These are phyloP conservation scores for Globisporangium orthogonon DNA, from an alignment of 352 stramenopile species.

Conservation along the genomic window DNA sequence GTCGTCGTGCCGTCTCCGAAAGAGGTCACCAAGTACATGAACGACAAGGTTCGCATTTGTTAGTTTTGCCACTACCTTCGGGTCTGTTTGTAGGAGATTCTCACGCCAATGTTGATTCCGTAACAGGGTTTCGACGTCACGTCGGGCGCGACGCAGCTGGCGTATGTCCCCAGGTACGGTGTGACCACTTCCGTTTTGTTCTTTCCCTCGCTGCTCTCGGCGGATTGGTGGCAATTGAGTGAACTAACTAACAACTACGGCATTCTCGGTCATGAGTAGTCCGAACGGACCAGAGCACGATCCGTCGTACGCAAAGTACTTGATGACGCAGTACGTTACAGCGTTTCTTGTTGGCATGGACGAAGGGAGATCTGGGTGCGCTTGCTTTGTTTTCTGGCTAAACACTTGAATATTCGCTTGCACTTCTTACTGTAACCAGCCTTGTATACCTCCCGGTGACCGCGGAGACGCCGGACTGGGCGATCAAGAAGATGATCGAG, in stretches of 20 bases:
- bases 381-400: neutral
- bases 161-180: conserved; percentile 56
- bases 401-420: neutral
- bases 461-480: conserved; percentile 69
- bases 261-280: conserved; percentile 12
- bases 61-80: neutral
- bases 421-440: conserved; percentile 13
- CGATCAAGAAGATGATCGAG: conserved; percentile 69
- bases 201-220: neutral
- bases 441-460: conserved; percentile 78
- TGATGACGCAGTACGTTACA: conserved; percentile 60
- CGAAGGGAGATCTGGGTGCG: neutral
- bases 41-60: conserved; percentile 35
- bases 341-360: neutral
- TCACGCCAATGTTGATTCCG: neutral
- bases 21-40: conserved; percentile 61
- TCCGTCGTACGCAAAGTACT: conserved; percentile 51
- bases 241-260: neutral
- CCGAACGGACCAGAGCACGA: conserved; percentile 43
- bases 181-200: neutral
- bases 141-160: conserved; percentile 62
- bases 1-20: conserved; percentile 55
- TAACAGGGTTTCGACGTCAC: conserved; percentile 75
- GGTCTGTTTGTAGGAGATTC: neutral
- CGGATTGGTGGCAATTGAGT: neutral